A percentile compares a stretch with the other conserved stretches of the same genome.
phyloP scores from a whole-genome alignment of 2,329 filamentous ascomycete species.

The Leptographium procerum region DNA sequence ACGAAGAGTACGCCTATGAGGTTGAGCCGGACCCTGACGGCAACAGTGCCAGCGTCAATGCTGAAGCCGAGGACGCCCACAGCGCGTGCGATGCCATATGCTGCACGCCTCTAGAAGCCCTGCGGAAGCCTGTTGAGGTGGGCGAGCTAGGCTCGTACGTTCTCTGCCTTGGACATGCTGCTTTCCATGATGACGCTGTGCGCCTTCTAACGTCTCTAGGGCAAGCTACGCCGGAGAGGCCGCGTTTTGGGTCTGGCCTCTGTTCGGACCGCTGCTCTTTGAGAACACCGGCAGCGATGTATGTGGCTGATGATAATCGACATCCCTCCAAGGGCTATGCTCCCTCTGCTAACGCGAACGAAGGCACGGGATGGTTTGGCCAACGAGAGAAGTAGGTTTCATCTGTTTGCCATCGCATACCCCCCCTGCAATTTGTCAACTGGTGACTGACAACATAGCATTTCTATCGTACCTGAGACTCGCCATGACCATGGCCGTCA shows the following conservation, averaged over 20 bases:
- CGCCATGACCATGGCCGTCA: constrained; percentile 80
- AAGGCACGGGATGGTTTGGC: constrained; percentile 58
- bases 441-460: constrained; percentile 24
- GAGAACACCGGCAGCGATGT: constrained; percentile 65
- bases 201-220: neutral
- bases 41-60: neutral
- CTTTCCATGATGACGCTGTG: neutral
- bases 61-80: neutral
- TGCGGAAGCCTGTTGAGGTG: constrained; percentile 33
- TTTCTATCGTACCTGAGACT: constrained; percentile 89
- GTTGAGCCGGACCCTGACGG: neutral
- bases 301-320: neutral
- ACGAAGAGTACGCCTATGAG: neutral
- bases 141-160: constrained; percentile 25
- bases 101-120: constrained; percentile 26
- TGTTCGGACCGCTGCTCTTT: constrained; percentile 58
- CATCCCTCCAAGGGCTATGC: neutral
- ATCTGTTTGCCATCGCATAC: neutral
- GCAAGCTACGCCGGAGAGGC: constrained; percentile 17
- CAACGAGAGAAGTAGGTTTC: constrained; percentile 54
- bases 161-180: neutral
- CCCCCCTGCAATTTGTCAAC: neutral
- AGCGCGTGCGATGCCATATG: neutral
- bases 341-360: constrained; percentile 9
- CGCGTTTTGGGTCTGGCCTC: constrained; percentile 49